Conservation (phyloP, 2,329 filamentous ascomycete species). For the Microascus cirrosus region DNA sequence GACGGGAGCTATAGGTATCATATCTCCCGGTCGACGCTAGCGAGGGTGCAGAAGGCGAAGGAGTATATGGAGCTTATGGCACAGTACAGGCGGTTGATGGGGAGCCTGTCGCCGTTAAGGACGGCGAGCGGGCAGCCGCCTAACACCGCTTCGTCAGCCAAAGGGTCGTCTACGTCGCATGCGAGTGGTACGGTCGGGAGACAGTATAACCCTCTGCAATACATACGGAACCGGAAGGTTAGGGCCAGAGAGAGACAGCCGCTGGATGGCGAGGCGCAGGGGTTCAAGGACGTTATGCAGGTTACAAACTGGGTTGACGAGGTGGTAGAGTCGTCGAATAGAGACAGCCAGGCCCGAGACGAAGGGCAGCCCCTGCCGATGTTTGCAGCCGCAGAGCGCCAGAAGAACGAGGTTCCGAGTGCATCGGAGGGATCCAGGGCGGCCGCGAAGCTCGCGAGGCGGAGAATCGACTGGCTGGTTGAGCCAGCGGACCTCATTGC, state of each 20-base stretch:
- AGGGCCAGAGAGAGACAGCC: constrained; percentile 65
- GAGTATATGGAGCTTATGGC: constrained; percentile 75
- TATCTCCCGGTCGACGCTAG: constrained; percentile 70
- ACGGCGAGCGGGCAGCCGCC: constrained; percentile 25
- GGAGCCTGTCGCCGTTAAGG: constrained; percentile 60
- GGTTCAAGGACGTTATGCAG: constrained; percentile 62
- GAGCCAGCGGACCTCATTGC: constrained; percentile 78
- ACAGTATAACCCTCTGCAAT: constrained; percentile 83
- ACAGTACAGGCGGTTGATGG: constrained; percentile 73
- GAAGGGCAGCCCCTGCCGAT: constrained; percentile 23
- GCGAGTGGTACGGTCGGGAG: constrained; percentile 43
- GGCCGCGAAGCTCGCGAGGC: constrained; percentile 53
- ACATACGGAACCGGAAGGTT: constrained; percentile 81
- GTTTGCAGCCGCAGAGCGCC: constrained; percentile 32
- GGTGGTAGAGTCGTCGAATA: constrained; percentile 28
- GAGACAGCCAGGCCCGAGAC: constrained; percentile 4
- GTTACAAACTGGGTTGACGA: constrained; percentile 70
- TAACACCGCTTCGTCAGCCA: constrained; percentile 15
- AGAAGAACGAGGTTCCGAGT: constrained; percentile 29
- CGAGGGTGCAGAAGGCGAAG: constrained; percentile 74
- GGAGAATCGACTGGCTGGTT: constrained; percentile 75
- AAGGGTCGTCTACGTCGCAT: constrained; percentile 14
- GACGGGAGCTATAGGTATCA: constrained; percentile 46
- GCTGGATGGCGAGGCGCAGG: constrained; percentile 64
- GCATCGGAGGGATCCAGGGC: constrained; percentile 27